Evolutionary conservation across 2,329 filamentous ascomycete genomes (phyloP), one percentile per base, ranked within the genome.

Genomic region (Aspergillus brunneoviolaceus): DNA sequence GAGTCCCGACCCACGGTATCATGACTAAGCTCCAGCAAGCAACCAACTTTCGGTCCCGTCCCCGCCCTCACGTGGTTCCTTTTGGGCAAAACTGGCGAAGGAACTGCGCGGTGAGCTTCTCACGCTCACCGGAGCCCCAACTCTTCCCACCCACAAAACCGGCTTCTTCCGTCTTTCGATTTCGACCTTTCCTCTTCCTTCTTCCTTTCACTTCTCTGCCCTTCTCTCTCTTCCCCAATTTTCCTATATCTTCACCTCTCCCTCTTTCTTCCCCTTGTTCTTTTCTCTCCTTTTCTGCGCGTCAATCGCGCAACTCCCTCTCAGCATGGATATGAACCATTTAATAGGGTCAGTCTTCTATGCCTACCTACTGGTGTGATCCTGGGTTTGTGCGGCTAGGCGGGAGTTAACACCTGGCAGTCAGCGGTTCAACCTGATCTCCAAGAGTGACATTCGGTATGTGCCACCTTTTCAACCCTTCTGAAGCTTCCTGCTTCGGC

Each of bases 391-490:
- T 73, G 67, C 65, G 68, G 71, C 65, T 72, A 64, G 67, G 72
- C 70, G 70, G 67, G 67, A 69, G 67, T 71, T 74, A 72, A 75
- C 72, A 72, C 68, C 64, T 69, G 59, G 65, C 78, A 93, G 92
- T 80, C 91, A 93, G 80, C 89, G 90, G 77, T 97, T 97, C 83
- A 96, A 92, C 64, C 87, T 97, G 81, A 95, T 97, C 79, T 97
- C 93, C 63, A 96, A 94, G 83, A 96, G 92, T 79, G 92, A 96
- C 81, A 96, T 97, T 80, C 91, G 93, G 91, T 96, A 84, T 74
- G 87, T 53, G 51, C n/a, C 11, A 35, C 47, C 29, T 35, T 42
- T 54, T 23, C 27, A 31, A 16, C 12, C 16, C 21, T 42, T 21
- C 29, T 6, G 31, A n/a, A 9, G 33, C 42, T 51, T 29, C 27